phyloP scores from a whole-genome alignment of 129 eudicot species.

The Logfia minima region DNA sequence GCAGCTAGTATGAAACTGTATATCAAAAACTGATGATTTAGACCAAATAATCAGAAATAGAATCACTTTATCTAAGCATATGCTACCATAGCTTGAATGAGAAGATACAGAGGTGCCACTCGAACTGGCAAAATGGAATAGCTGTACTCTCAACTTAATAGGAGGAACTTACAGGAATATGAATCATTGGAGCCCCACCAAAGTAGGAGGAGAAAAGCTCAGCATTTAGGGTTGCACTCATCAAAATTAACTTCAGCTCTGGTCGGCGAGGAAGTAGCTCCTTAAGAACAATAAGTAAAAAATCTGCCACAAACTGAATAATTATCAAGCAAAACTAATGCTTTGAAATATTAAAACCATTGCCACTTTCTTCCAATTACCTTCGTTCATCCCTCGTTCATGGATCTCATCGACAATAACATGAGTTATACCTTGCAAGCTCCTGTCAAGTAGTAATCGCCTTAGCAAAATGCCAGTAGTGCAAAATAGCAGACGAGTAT shows the following conservation, averaged over 20 bases:
- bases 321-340: background rate
- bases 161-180: constrained; percentile 72
- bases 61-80: background rate
- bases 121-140: background rate
- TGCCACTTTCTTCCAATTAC: constrained; percentile 32
- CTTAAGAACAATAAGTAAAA: constrained; percentile 91
- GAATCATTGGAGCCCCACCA: constrained; percentile 87
- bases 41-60: background rate
- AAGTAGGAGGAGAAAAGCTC: constrained; percentile 95
- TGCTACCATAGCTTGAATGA: background rate
- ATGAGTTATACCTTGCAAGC: constrained; percentile 83
- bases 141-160: background rate
- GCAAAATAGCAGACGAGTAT: constrained; percentile 92
- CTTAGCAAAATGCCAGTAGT: constrained; percentile 93
- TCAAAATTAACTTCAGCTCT: constrained; percentile 76
- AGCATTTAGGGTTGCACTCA: constrained; percentile 98
- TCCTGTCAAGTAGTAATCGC: constrained; percentile 86
- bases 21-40: constrained; percentile 6
- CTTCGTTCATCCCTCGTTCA: constrained; percentile 99
- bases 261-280: constrained; percentile 99
- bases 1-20: background rate
- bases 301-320: constrained; percentile 55
- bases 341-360: constrained; percentile 7
- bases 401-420: constrained; percentile 97
- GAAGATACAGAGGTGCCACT: background rate